Evolutionary conservation across 2,329 filamentous ascomycete genomes (phyloP), one percentile per base, ranked within the genome.

Genomic region (Graphiopsis chlorocephala): DNA sequence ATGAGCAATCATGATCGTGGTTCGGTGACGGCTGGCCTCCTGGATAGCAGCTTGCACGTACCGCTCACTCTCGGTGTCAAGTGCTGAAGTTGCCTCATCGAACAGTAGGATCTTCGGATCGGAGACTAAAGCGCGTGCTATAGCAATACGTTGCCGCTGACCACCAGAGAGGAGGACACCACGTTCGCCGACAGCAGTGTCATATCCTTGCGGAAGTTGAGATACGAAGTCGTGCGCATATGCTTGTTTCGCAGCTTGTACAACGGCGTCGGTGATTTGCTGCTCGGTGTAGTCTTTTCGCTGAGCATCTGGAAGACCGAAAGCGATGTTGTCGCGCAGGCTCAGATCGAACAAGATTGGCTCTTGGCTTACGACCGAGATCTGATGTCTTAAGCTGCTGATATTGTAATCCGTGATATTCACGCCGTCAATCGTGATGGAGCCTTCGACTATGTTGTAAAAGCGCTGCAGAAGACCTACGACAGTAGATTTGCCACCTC

Each of bases 121-220:
- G 53, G 88, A 86, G 59, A 92, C 82, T 28, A 92, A 86, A 12
- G 88, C 88, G 10, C 90, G 82, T 0, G 90, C 90, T 67, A 93
- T 92, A 2, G 90, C 88, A 26, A 96, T 84, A 6, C 92, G 86
- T 74, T 96, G 92, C 20, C 90, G 86, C 74, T 96, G 91, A 0
- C 92, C 92, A 20, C 91, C 90, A 14, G 89, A 92, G 1, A 96
- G 80, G 73, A 91, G 92, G 56, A 90, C 88, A 4, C 92, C 92
- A 31, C 85, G 85, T 72, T 94, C 91, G 1, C 92, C 92, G 0
- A 95, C 91, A 7, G 85, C 77, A 0, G 91, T 92, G 5, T 89
- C 84, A 71, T 93, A 93, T 0, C 87, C 86, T 79, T 90, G 79
- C 0, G 85, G 80, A 68, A 90, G 88, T 0, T 75, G 78, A 60